A percentile compares a stretch with the other conserved stretches of the same genome.
Conservation (phyloP, 495 filamentous ascomycete species). For the Aspergillus sparsus region DNA sequence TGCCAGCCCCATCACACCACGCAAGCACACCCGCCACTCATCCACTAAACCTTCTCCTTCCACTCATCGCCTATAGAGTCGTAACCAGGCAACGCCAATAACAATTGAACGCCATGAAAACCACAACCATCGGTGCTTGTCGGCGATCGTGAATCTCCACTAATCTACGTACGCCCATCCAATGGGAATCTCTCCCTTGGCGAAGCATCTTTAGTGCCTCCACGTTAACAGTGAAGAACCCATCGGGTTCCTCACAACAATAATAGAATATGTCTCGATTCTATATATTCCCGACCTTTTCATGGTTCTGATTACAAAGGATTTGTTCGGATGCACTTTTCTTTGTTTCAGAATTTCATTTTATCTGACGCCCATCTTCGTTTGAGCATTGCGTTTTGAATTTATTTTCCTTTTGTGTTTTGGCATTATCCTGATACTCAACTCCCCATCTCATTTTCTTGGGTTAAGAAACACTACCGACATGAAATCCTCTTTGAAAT, state of each 20-base stretch:
- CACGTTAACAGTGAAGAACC: neutral
- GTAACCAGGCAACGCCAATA: neutral
- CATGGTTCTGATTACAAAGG: neutral
- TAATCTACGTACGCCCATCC: neutral
- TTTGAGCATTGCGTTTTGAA: neutral
- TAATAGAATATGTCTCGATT: neutral
- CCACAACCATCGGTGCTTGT: neutral
- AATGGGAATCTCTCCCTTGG: neutral
- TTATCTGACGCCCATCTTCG: neutral
- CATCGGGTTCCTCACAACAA: neutral
- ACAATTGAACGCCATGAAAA: neutral
- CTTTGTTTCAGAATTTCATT: neutral
- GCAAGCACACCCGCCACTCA: neutral
- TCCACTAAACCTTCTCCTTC: neutral
- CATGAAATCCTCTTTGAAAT: constrained; percentile 8
- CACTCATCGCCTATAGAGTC: neutral
- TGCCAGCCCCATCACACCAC: constrained; percentile 1
- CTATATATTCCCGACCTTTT: neutral
- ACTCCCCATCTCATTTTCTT: neutral
- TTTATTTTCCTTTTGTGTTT: neutral
- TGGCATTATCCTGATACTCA: neutral
- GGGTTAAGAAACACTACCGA: neutral
- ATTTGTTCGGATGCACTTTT: neutral
- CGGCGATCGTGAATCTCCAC: neutral
- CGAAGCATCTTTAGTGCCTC: neutral